Evolutionary conservation across 208 protist species (phyloP), one percentile per base, ranked within the genome.

Genomic region (Leishmania turanica): DNA sequence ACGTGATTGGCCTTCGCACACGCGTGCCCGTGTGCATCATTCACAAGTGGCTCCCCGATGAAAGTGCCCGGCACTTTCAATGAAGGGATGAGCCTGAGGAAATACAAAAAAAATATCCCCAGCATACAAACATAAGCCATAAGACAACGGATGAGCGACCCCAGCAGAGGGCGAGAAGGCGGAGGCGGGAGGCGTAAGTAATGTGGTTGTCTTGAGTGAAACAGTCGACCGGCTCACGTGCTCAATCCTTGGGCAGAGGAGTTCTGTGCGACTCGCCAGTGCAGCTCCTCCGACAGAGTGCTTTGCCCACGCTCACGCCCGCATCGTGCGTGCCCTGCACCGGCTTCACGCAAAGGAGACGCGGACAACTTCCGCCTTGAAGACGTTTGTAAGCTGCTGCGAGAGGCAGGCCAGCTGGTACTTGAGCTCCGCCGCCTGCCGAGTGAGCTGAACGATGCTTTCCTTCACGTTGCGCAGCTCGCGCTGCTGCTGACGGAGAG

Each of bases 371-470:
- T 83, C 71, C 54, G 93, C 90, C 40, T 88, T 80, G 79, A 96
- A 96, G 2, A 94, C 68, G 75, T 96, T 92, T 21, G 31, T 53
- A 6, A 96, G 84, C 62, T 89, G 84, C 77, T 89, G 77, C 11
- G 81, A 49, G 0, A 89, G 60, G 51, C 88, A 88, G 19, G 37
- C 62, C 5, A 87, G 82, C 27, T 91, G 81, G 78, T 94, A 92
- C 40, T 77, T 76, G 42, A 74, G 47, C 11, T 93, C 89, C 2
- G 49, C 75, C 17, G 88, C 82, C 56, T 89, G 80, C 42, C 85
- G 45, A 3, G 76, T 45, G 13, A 88, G 75, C 58, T 85, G 86
- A 17, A 66, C 58, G 0, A 90, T 75, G 27, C 84, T 75, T 0
- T 51, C 77, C 54, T 81, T 84, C 2, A 62, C 19, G 2, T 4